Evolutionary conservation across 1,139 yeast species (phyloP).

Genomic region (Suhomyces anneliseae): DNA sequence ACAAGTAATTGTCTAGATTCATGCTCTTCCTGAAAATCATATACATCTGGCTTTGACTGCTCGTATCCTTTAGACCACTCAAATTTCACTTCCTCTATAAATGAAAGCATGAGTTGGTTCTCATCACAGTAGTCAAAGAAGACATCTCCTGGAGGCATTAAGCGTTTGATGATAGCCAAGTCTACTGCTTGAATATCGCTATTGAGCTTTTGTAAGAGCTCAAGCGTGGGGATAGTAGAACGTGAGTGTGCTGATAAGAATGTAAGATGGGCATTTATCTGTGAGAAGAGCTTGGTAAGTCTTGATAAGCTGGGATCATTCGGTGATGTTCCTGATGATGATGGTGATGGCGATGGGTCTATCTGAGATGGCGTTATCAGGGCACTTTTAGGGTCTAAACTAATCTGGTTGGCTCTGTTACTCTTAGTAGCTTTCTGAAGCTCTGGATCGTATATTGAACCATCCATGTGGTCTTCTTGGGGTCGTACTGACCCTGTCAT

Average conservation of each 20-base stretch:
- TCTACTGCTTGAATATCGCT: conserved; percentile 42
- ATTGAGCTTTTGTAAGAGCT: conserved; percentile 34
- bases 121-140: conserved; percentile 73
- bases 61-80: conserved; percentile 48
- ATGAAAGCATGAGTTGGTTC: conserved; percentile 50
- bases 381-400: too few species aligned
- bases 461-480: too few species aligned
- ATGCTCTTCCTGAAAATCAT: conserved; percentile 18
- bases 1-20: conserved; percentile 53
- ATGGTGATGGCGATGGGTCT: too few species aligned
- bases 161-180: conserved; percentile 60
- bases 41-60: conserved; percentile 36
- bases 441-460: too few species aligned
- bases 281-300: conserved; percentile 23
- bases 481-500: too few species aligned
- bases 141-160: conserved; percentile 67
- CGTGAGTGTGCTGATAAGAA: conserved; percentile 45
- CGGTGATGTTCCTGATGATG: not conserved
- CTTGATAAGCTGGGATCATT: conserved; percentile 1
- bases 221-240: conserved; percentile 41
- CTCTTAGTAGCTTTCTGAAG: too few species aligned
- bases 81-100: conserved; percentile 33
- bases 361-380: too few species aligned
- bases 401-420: too few species aligned
- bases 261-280: conserved; percentile 44